Evolutionary conservation across 2,329 filamentous ascomycete species (phyloP).

Genomic region (Aspergillus sp.): DNA sequence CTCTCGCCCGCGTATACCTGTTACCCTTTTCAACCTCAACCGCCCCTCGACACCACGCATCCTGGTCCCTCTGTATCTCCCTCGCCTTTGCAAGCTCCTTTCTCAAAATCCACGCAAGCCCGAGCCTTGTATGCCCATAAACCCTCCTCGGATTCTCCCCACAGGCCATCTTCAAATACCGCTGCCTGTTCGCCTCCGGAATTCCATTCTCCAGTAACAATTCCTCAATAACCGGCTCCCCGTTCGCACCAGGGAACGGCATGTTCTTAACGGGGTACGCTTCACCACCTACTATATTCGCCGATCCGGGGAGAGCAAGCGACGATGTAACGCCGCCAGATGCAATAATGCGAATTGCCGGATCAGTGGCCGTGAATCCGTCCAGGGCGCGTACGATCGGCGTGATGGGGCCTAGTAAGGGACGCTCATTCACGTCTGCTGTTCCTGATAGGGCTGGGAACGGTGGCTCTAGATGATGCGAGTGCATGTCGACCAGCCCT

Average conservation of each 20-base stretch:
- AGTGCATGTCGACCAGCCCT: slow-evolving; percentile 73
- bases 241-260: slow-evolving; percentile 47
- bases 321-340: slow-evolving; percentile 71
- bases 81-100: neutral
- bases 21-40: neutral
- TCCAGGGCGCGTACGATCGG: slow-evolving; percentile 69
- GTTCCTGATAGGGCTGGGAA: slow-evolving; percentile 58
- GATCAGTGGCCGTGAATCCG: slow-evolving; percentile 62
- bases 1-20: neutral
- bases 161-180: slow-evolving; percentile 77
- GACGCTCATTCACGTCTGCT: slow-evolving; percentile 63
- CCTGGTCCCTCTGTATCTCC: neutral
- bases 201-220: slow-evolving; percentile 65
- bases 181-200: slow-evolving; percentile 55
- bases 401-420: slow-evolving; percentile 54
- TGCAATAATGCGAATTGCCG: slow-evolving; percentile 68
- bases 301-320: slow-evolving; percentile 65
- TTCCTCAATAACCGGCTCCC: slow-evolving; percentile 61
- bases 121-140: slow-evolving; percentile 63
- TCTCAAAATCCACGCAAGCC: slow-evolving; percentile 69
- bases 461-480: slow-evolving; percentile 61
- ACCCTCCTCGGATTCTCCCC: slow-evolving; percentile 66
- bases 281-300: slow-evolving; percentile 73
- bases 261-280: slow-evolving; percentile 69
- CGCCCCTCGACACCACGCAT: neutral